Evolutionary conservation across 441 rosid species (phyloP), one percentile per base, ranked within the genome.

Genomic region (Croton laevigatus): DNA sequence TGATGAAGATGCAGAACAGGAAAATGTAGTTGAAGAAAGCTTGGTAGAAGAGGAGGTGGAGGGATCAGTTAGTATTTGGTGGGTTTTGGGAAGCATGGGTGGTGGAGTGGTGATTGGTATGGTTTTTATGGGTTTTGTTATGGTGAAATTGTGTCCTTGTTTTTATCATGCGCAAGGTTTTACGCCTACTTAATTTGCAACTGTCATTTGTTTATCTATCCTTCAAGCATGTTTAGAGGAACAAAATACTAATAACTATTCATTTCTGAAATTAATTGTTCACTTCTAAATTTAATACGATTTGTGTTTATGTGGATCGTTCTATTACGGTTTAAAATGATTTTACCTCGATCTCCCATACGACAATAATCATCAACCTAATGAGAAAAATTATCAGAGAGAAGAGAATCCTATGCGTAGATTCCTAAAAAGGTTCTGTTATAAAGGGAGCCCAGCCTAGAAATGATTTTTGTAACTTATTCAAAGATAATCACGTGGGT

Each of bases 71-170:
- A 68, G 66, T 57, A 58, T 44, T 54, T 60, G 74, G 71, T 60
- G 54, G 52, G 34, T 67, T 27, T 60, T 71, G 19, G 65, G 72
- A 57, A 68, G 23, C 32, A 36, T 81, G 82, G 80, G 60, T 27
- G 69, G 71, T 8, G 83, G 85, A 37, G 57, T 80, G 20, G 66
- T 78, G 71, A 23, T 85, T 45, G 87, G 79, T 3, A 77, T 69
- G 79, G 74, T 55, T 49, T 72, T 71, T 53, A 78, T 82, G 83
- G 78, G 73, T 9, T 60, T 75, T 52, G 36, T 75, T 4, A 44
- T 79, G 75, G 68, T 68, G 0, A 63, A 73, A n/a, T 76, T 74
- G 14, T 77, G 54, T 66, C 62, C 72, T 57, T 76, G 81, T 69
- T 71, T 81, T 51, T 9, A 13, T 60, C 36, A 22, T 36, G 71